Evolutionary conservation across 2,329 filamentous ascomycete genomes (phyloP).

Genomic region (Uncinocarpus reesii): DNA sequence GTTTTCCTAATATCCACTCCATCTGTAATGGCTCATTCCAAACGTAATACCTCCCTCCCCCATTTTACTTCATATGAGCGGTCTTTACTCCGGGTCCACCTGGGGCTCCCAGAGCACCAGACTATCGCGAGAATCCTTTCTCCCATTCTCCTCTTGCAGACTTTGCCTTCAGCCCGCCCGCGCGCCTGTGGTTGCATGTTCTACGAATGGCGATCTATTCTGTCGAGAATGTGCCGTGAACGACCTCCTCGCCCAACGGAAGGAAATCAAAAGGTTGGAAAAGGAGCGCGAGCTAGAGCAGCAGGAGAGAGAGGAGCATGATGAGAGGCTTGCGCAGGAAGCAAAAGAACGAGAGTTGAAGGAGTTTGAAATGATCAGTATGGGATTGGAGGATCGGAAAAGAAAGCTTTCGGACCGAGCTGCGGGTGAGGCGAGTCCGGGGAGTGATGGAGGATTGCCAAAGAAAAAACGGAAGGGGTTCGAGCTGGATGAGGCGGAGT

Average conservation of each 20-base stretch:
- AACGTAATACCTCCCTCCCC: slow-evolving; percentile 81
- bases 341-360: slow-evolving; percentile 58
- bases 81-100: slow-evolving; percentile 62
- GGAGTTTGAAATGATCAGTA: slow-evolving; percentile 79
- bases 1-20: not conserved
- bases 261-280: slow-evolving; percentile 77
- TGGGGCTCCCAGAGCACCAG: slow-evolving; percentile 80
- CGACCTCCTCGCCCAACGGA: slow-evolving; percentile 82
- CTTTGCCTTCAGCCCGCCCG: slow-evolving; percentile 74
- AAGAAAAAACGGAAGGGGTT: slow-evolving; percentile 63
- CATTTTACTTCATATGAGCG: slow-evolving; percentile 94
- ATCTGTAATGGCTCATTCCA: slow-evolving; percentile 42
- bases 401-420: slow-evolving; percentile 26
- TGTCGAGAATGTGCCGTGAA: slow-evolving; percentile 87
- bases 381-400: slow-evolving; percentile 43
- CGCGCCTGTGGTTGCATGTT: slow-evolving; percentile 77
- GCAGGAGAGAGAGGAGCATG: slow-evolving; percentile 52
- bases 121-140: slow-evolving; percentile 78
- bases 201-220: slow-evolving; percentile 71
- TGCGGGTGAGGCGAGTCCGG: slow-evolving; percentile 24
- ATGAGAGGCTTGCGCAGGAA: slow-evolving; percentile 55
- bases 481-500: slow-evolving; percentile 65
- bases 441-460: slow-evolving; percentile 37
- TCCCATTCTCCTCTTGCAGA: slow-evolving; percentile 79
- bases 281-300: slow-evolving; percentile 52